Percentiles rank a stretch among this genome's conserved stretches.
Conservation (phyloP, 179 eudicot species). For the Drosera spatulata region DNA sequence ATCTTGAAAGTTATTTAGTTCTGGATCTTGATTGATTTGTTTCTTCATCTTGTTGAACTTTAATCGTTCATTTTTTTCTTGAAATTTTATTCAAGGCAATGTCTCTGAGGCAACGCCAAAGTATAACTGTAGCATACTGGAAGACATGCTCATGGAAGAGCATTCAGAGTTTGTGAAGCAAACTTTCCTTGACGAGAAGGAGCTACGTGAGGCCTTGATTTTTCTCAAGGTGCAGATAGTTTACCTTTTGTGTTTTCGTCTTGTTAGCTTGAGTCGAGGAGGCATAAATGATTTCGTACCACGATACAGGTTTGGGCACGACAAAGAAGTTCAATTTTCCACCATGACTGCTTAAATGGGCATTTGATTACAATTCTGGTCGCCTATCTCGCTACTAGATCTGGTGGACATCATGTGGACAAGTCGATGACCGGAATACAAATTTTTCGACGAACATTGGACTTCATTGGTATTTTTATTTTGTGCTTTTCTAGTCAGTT, state of each 20-base stretch:
- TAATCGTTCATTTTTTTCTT: conserved; percentile 7
- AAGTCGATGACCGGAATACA: conserved; percentile 77
- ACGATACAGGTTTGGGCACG: conserved; percentile 87
- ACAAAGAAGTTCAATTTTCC: conserved; percentile 61
- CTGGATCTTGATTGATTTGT: no score
- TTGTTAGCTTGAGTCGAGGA: not conserved
- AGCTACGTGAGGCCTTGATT: conserved; percentile 60
- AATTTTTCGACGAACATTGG: conserved; percentile 68
- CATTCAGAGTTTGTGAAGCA: conserved; percentile 38
- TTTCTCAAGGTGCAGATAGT: conserved; percentile 55
- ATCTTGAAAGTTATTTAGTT: no score
- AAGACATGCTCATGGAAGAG: conserved; percentile 74
- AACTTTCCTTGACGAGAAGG: conserved; percentile 60
- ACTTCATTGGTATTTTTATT: conserved; percentile 64
- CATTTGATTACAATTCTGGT: conserved; percentile 51
- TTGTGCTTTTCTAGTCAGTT: not conserved
- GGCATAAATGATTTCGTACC: conserved; percentile 6
- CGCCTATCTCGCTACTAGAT: conserved; percentile 62
- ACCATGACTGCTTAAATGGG: conserved; percentile 79
- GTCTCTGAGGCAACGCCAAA: conserved; percentile 56
- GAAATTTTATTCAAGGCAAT: conserved; percentile 18
- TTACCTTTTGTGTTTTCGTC: not conserved
- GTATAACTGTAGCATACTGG: conserved; percentile 81
- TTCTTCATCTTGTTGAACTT: no score
- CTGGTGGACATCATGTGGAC: conserved; percentile 40